phyloP scores from a whole-genome alignment of 192 early-diverging fungal species.

The Coemansia sp. region DNA sequence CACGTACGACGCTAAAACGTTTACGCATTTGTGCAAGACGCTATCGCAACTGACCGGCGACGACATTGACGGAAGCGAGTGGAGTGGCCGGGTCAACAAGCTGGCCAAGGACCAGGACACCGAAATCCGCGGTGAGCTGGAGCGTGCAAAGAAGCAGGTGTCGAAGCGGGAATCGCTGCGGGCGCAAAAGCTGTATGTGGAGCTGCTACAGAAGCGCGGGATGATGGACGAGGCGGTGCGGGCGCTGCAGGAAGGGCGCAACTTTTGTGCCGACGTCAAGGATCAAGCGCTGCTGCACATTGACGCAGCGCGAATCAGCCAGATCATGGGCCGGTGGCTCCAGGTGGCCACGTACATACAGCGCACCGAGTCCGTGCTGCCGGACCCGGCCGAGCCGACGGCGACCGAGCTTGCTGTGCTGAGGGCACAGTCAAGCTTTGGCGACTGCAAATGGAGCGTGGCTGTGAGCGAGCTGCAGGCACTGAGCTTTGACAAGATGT shows the following conservation, averaged over 20 bases:
- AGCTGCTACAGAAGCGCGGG: conserved; percentile 11
- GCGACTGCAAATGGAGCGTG: conserved; percentile 26
- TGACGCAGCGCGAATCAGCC: conserved; percentile 15
- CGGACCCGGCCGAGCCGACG: conserved; percentile 6
- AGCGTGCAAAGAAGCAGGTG: conserved; percentile 13
- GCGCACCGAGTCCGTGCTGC: conserved; percentile 10
- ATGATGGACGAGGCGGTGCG: conserved; percentile 19
- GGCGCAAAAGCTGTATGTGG: conserved; percentile 12
- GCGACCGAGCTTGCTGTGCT: conserved; percentile 15
- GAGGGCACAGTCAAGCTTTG: conserved; percentile 24
- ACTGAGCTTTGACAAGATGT: conserved; percentile 6
- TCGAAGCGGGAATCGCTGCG: conserved; percentile 17
- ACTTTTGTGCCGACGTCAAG: conserved; percentile 11
- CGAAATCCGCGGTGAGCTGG: conserved; percentile 13
- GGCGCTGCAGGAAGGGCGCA: conserved; percentile 25
- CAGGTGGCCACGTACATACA: conserved; percentile 30
- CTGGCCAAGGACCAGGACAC: conserved; percentile 3
- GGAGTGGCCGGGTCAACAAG: conserved; percentile 6
- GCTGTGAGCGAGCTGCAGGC: conserved; percentile 3
- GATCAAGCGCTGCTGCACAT: conserved; percentile 26
- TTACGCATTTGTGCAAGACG: conserved; percentile 7
- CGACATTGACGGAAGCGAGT: background rate
- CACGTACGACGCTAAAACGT: conserved; percentile 12
- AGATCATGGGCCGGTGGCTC: conserved; percentile 26
- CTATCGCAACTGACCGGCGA: conserved; percentile 15